A percentile compares a stretch with the other conserved stretches of the same genome.
Evolutionary conservation across 495 filamentous ascomycete genomes (phyloP).

Genomic region (Aspergillus wentii): DNA sequence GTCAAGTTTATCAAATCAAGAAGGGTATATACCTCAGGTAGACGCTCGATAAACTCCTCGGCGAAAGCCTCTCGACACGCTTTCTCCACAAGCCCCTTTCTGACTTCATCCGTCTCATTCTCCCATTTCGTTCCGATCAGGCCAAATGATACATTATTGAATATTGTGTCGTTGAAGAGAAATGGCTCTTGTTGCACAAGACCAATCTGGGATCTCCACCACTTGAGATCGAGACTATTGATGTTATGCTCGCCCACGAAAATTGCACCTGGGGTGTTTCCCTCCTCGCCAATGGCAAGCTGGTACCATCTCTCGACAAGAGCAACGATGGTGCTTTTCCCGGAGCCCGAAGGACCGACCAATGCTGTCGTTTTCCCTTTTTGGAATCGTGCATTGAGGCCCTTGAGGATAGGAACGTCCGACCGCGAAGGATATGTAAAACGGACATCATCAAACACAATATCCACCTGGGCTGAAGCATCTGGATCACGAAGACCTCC

Average conservation of each 20-base stretch:
- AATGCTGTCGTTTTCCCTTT: constrained; percentile 49
- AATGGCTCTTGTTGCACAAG: constrained; percentile 68
- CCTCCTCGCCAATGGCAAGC: constrained; percentile 13
- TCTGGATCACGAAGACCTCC: constrained; percentile 23
- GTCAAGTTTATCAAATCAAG: background rate
- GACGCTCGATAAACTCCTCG: constrained; percentile 26
- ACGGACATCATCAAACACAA: constrained; percentile 52
- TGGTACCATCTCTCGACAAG: constrained; percentile 61
- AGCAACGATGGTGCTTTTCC: constrained; percentile 63
- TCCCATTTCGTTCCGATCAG: constrained; percentile 58
- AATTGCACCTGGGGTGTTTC: constrained; percentile 33
- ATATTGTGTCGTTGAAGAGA: constrained; percentile 65
- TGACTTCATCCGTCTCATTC: constrained; percentile 40
- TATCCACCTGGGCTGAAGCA: constrained; percentile 33
- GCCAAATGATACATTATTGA: constrained; percentile 60
- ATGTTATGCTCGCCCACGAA: constrained; percentile 44
- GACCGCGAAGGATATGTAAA: constrained; percentile 57
- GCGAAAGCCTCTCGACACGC: constrained; percentile 24
- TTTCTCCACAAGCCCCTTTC: constrained; percentile 31
- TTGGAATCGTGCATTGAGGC: constrained; percentile 34
- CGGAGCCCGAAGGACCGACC: constrained; percentile 55
- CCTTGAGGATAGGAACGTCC: constrained; percentile 30
- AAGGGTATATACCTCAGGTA: constrained; percentile 21
- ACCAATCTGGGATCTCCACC: constrained; percentile 61
- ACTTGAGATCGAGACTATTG: constrained; percentile 50